Evolutionary conservation across 108 stramenopile genomes (phyloP).

Genomic region (Cyclotella sp.): DNA sequence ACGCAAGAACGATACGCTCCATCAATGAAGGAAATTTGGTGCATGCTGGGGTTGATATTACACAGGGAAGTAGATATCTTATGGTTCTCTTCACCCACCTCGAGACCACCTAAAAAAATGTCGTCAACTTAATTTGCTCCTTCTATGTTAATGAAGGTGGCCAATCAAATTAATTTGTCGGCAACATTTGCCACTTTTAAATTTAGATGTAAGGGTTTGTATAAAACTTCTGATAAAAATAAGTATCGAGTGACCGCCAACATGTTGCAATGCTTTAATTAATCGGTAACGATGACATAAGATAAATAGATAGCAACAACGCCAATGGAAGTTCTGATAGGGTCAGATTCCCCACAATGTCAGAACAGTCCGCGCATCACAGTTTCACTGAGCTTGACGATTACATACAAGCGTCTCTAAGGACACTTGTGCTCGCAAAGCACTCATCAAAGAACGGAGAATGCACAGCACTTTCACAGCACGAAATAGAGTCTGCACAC

Average conservation of each 20-base stretch:
- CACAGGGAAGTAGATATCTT: constrained; percentile 67
- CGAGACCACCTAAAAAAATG: background rate
- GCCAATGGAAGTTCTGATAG: background rate
- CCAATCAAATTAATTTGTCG: background rate
- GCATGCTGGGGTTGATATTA: constrained; percentile 49
- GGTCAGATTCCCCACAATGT: background rate
- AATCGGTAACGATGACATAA: too few species aligned
- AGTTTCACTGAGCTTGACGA: constrained; percentile 15
- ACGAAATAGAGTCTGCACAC: constrained; percentile 29
- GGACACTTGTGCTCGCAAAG: constrained; percentile 34
- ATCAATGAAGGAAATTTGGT: constrained; percentile 68
- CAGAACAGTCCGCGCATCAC: background rate
- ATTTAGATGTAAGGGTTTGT: background rate
- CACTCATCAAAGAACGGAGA: constrained; percentile 5
- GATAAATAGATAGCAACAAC: background rate
- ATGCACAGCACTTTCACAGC: constrained; percentile 20
- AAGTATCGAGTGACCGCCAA: background rate
- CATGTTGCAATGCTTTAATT: background rate
- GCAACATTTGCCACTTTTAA: background rate
- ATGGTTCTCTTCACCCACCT: constrained; percentile 77
- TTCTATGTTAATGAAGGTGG: too few species aligned
- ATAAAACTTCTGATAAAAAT: too few species aligned
- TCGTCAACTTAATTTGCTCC: too few species aligned
- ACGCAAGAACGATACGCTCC: constrained; percentile 1
- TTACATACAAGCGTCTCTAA: constrained; percentile 35